phyloP scores from a whole-genome alignment of 139 green algal genomes.

The Asterochloris erici region DNA sequence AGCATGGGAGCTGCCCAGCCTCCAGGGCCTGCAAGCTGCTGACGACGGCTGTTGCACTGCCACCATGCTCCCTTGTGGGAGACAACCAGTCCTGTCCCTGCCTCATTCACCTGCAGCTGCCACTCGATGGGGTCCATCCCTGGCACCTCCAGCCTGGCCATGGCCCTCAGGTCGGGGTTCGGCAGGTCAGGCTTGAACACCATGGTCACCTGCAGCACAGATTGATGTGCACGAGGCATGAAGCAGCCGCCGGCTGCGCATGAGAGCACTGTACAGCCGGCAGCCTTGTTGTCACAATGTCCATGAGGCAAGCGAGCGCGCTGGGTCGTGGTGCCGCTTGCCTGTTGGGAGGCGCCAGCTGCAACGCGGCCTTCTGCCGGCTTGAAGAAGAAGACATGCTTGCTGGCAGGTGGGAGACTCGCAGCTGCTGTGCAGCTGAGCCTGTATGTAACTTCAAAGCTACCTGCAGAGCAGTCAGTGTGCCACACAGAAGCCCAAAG shows the following conservation, averaged over 20 bases:
- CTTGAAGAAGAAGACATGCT: conserved; percentile 32
- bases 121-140: conserved; percentile 53
- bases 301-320: not conserved
- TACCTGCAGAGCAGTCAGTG: not conserved
- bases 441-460: not conserved
- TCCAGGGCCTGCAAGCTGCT: not conserved
- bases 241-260: not conserved
- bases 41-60: no score
- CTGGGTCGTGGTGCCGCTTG: not conserved
- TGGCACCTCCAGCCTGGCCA: conserved; percentile 39
- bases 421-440: not conserved
- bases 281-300: not conserved
- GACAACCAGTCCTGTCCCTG: not conserved
- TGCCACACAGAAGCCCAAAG: not conserved
- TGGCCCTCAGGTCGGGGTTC: conserved; percentile 48
- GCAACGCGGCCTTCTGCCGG: conserved; percentile 36
- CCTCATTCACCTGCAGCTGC: not conserved
- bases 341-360: conserved; percentile 24
- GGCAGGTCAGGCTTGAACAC: conserved; percentile 39
- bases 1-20: not conserved
- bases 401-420: not conserved
- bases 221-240: no score
- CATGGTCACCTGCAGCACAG: conserved; percentile 30
- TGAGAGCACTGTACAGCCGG: not conserved
- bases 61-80: not conserved